A percentile compares a stretch with the other conserved stretches of the same genome.
These are phyloP conservation scores for Yamadazyma kitorensis DNA, from an alignment of 805 yeast species.

Conservation along the genomic window DNA sequence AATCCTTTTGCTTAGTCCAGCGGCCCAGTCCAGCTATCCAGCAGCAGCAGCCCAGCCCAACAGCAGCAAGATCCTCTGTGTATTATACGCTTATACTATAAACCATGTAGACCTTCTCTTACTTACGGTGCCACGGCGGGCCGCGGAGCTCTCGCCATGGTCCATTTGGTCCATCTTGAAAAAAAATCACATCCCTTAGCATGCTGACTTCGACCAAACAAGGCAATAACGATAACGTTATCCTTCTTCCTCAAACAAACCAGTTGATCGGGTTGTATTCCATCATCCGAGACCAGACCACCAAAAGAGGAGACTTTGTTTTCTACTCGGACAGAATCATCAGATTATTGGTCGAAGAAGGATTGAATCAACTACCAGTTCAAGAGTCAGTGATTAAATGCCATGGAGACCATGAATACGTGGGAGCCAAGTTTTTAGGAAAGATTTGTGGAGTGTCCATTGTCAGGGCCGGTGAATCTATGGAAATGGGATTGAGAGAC, in stretches of 20 bases:
- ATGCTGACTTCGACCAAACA: constrained; percentile 10
- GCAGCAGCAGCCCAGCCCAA: too few relatives aligned
- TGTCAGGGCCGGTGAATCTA: constrained; percentile 97
- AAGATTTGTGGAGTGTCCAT: constrained; percentile 98
- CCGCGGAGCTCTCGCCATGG: too few relatives aligned
- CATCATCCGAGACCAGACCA: constrained; percentile 78
- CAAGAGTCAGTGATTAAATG: constrained; percentile 64
- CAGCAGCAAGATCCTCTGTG: too few relatives aligned
- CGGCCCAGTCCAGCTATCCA: too few relatives aligned
- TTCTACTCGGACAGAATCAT: constrained; percentile 95
- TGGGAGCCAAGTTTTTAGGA: constrained; percentile 82
- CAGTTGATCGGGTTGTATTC: constrained; percentile 86
- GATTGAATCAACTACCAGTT: constrained; percentile 92
- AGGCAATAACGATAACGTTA: constrained; percentile 46
- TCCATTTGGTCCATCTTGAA: too few relatives aligned
- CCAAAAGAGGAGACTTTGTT: constrained; percentile 88
- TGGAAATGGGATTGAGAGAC: constrained; percentile 98
- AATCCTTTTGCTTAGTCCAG: constrained; percentile 76
- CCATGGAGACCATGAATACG: constrained; percentile 67
- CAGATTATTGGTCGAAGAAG: constrained; percentile 90
- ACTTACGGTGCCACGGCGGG: too few relatives aligned
- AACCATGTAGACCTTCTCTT: too few relatives aligned
- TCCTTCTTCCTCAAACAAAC: constrained; percentile 79
- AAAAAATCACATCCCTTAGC: constrained; percentile 1
- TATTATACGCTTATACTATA: too few relatives aligned